A percentile compares a stretch with the other conserved stretches of the same genome.
Evolutionary conservation across 2,329 filamentous ascomycete species (phyloP).

Genomic region (Colletotrichum zoysiae): DNA sequence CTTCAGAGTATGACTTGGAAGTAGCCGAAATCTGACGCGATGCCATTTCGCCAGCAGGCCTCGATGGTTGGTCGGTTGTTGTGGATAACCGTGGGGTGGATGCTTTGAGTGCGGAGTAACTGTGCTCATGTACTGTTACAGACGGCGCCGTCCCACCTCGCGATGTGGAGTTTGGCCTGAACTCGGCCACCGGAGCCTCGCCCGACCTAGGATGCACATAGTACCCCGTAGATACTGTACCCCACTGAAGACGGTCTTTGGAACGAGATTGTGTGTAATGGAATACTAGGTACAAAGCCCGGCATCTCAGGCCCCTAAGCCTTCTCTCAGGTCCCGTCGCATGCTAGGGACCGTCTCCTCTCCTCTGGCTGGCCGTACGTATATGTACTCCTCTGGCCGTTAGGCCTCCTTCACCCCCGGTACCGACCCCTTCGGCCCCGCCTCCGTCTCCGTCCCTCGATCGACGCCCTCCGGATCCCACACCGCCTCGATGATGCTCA

Average conservation of each 20-base stretch:
- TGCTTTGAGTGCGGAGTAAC: fast-evolving
- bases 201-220: too few species aligned
- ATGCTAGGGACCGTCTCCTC: not conserved
- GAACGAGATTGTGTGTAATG: not conserved
- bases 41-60: constrained; percentile 43
- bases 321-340: not conserved
- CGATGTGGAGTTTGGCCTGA: not conserved
- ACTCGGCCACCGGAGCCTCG: not conserved
- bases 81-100: not conserved
- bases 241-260: not conserved
- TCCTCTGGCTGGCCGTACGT: too few species aligned
- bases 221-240: too few species aligned
- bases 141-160: not conserved
- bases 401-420: not conserved
- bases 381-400: too few species aligned
- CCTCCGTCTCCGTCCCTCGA: constrained; percentile 31
- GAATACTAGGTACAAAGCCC: too few species aligned
- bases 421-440: not conserved
- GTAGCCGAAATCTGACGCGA: constrained; percentile 42
- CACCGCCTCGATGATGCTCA: constrained; percentile 63
- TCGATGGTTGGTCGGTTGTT: not conserved
- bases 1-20: constrained; percentile 39
- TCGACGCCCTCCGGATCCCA: constrained; percentile 53
- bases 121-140: constrained; percentile 1
- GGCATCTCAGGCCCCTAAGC: too few species aligned